Evolutionary conservation across 306 rosid genomes (phyloP), one percentile per base, ranked within the genome.

Genomic region (Vicia sativa): DNA sequence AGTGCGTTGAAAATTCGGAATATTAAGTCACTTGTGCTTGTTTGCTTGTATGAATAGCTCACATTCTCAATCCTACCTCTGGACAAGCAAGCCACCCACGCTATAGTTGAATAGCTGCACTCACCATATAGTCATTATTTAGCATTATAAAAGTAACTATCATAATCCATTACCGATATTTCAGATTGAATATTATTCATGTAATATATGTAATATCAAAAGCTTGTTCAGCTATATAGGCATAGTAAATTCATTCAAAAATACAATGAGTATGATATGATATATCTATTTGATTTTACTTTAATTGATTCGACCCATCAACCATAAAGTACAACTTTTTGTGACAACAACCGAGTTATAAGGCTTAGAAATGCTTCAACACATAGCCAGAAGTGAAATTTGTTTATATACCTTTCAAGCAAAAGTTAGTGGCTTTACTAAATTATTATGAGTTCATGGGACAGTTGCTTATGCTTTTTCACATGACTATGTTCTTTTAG

Each of bases 1-100:
- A 93, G 71, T 16, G 99, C 89, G 43, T 90, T 93, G 89, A 88
- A 93, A 1, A 86, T 82, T 31, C 98, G 35, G 66, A 92, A 92
- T 72, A 80, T 80, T 38, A 68, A 78, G 52, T 92, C 96, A 0
- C 58, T 62, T 7, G 82, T 6, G 55, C 86, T 86, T 0, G 90
- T 92, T 49, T 69, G 69, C 79, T 85, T 87, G 82, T 92, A 86
- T 0, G 77, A 86, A 4, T 92, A 92, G 86, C 96, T 90, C 46
- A 90, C 98, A 35, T 90, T 75, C 6, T 80, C 91, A 5, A 86
- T 19, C 55, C 70, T 68, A 0, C 98, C 96, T 80, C 71, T 82
- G 9, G 56, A 39, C 71, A 92, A 55, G 46, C 91, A 80, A 39
- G 96, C 98, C n/a, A 50, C 96, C 98, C 98, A 92, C 6, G 96